Base-by-base conservation (phyloP, 2,329 filamentous ascomycete species). In the Colletotrichum noveboracense region DNA sequence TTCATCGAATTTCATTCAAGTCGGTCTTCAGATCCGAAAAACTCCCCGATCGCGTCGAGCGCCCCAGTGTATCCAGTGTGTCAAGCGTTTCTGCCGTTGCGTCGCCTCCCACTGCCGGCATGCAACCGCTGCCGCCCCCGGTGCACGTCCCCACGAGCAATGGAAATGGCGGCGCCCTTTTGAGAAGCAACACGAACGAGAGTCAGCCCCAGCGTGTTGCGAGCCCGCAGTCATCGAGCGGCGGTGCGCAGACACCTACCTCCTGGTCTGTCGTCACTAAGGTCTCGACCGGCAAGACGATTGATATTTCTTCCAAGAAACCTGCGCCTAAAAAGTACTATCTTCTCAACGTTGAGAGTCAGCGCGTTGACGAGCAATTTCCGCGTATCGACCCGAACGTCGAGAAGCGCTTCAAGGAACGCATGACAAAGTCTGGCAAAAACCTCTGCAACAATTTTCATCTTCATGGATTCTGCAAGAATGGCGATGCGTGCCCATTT, bases 301-400 rank as follows among this genome's bases (percentile, higher is more conserved):
- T 84, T 70, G 81, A 81, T 66, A 80, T 83, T 32, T 80, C 79
- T 8, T 71, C 75, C 28, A 83, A 82, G 76, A 78, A 77, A 55
- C 14, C 65, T 2, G 66, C 52, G 9, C 64, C 21, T 2, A 78
- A 75, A 24, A 79, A 79, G 60, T 83, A 74, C 65, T 80, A 78
- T 43, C 78, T 79, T n/a, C 71, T 84, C 28, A 84, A 84, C 78
- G 78, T 76, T 18, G 72, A 80, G 34, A 74, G 79, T 36, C 78
- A 83, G 78, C 82, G 83, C n/a, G 55, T 84, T 14, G 83, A 84
- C 64, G 78, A 80, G 34, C 79, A 78, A 1, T 76, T 84, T 21
- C 77, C 79, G 3, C 79, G 79, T n/a, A 38, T 74, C 3, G 79
- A 82, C 24, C 36, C 71, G 0, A 43, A 66, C 2, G 78, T 77